phyloP scores from a whole-genome alignment of 1,284 basidiomycete genomes.

The Malassezia sympodialis region DNA sequence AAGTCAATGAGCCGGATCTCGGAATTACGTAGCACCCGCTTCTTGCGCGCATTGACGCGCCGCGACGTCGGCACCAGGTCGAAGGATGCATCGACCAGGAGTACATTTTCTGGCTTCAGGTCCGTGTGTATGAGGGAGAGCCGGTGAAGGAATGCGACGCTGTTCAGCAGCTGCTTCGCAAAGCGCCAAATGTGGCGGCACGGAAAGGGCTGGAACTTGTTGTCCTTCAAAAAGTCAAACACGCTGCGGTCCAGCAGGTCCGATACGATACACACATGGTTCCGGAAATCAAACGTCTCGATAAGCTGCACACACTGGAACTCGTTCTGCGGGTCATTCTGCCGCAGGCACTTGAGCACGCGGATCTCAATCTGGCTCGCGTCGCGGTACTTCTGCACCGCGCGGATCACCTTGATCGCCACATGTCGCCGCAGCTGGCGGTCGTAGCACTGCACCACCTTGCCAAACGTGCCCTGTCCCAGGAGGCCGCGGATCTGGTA shows the following conservation, averaged over 20 bases:
- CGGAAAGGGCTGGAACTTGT: slow-evolving; percentile 91
- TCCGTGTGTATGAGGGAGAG: slow-evolving; percentile 91
- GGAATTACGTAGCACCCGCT: slow-evolving; percentile 64
- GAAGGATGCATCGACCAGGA: slow-evolving; percentile 78
- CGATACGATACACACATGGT: slow-evolving; percentile 95
- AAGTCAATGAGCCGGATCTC: slow-evolving; percentile 97
- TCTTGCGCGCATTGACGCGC: slow-evolving; percentile 32
- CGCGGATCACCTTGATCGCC: slow-evolving; percentile 88
- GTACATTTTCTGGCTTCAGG: slow-evolving; percentile 75
- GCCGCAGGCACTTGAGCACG: slow-evolving; percentile 80
- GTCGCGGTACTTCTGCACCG: slow-evolving; percentile 62
- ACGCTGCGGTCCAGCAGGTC: slow-evolving; percentile 94
- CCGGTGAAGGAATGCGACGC: slow-evolving; percentile 87
- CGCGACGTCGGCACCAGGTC: slow-evolving; percentile 37
- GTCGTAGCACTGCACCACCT: slow-evolving; percentile 90
- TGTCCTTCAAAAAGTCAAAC: slow-evolving; percentile 97
- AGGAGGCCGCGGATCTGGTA: slow-evolving; percentile 68
- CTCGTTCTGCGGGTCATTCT: slow-evolving; percentile 75
- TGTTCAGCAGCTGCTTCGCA: slow-evolving; percentile 78
- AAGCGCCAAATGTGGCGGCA: slow-evolving; percentile 92
- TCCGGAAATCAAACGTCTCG: slow-evolving; percentile 89
- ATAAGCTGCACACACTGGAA: slow-evolving; percentile 96
- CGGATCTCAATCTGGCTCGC: slow-evolving; percentile 97
- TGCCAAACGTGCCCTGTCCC: slow-evolving; percentile 97
- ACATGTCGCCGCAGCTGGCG: slow-evolving; percentile 60